Evolutionary conservation across 2,329 filamentous ascomycete genomes (phyloP).

Genomic region (Diaporthe caulivora): DNA sequence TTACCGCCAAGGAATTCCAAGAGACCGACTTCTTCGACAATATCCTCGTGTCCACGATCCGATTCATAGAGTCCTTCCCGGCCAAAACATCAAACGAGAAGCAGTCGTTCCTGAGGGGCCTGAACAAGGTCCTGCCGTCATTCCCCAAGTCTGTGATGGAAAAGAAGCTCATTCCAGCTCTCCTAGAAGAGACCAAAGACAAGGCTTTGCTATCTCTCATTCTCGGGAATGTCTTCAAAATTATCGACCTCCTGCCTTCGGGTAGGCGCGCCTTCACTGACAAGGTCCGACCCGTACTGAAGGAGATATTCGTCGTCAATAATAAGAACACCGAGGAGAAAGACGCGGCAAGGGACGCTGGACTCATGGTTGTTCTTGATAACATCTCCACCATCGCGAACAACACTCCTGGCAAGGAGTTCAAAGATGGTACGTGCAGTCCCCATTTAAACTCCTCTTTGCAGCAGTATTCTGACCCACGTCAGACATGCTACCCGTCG

Average conservation of each 20-base stretch:
- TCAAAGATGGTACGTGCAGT: slow-evolving; percentile 81
- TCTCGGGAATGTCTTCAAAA: slow-evolving; percentile 92
- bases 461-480: slow-evolving; percentile 28
- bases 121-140: slow-evolving; percentile 87
- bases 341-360: slow-evolving; percentile 87
- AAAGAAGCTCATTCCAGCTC: slow-evolving; percentile 89
- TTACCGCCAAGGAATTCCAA: slow-evolving; percentile 92
- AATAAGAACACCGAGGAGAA: slow-evolving; percentile 75
- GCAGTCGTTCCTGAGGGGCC: slow-evolving; percentile 87
- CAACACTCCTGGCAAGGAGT: slow-evolving; percentile 90
- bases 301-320: slow-evolving; percentile 81
- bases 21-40: slow-evolving; percentile 98
- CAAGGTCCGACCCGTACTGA: slow-evolving; percentile 85
- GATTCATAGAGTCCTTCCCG: slow-evolving; percentile 91
- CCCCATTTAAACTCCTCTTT: not conserved
- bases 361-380: slow-evolving; percentile 90
- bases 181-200: slow-evolving; percentile 95
- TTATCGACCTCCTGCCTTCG: slow-evolving; percentile 82
- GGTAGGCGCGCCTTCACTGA: slow-evolving; percentile 85
- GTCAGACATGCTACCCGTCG: slow-evolving; percentile 87
- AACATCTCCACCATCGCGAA: slow-evolving; percentile 81
- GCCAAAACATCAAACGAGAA: slow-evolving; percentile 95
- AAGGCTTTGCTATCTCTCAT: slow-evolving; percentile 87
- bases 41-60: slow-evolving; percentile 93
- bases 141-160: slow-evolving; percentile 95